phyloP scores from a whole-genome alignment of 2,329 filamentous ascomycete species.

The Cercospora sojina region DNA sequence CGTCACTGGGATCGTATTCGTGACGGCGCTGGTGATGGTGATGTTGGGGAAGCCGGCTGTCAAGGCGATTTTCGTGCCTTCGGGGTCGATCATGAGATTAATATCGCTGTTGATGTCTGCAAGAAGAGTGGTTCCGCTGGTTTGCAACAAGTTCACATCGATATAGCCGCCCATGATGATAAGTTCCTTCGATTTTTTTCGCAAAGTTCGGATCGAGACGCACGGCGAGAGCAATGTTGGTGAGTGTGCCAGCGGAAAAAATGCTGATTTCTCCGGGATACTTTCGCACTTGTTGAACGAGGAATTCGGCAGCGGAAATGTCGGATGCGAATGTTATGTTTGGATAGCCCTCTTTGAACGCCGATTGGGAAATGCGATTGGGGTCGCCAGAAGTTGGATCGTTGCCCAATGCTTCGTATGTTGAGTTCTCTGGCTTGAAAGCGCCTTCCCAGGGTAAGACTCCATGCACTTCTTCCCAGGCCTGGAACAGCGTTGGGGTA shows the following conservation, averaged over 20 bases:
- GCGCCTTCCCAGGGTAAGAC: slow-evolving; percentile 49
- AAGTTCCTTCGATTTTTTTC: slow-evolving; percentile 47
- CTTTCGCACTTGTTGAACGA: slow-evolving; percentile 48
- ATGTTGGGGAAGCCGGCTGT: slow-evolving; percentile 50
- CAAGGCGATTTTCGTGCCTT: slow-evolving; percentile 52
- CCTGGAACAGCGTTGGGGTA: slow-evolving; percentile 44
- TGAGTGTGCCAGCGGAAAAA: slow-evolving; percentile 49
- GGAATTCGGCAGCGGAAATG: slow-evolving; percentile 47
- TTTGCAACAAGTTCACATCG: slow-evolving; percentile 41
- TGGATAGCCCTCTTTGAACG: slow-evolving; percentile 50
- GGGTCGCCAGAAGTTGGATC: slow-evolving; percentile 51
- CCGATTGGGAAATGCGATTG: slow-evolving; percentile 41
- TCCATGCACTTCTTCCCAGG: slow-evolving; percentile 49
- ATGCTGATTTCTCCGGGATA: slow-evolving; percentile 54
- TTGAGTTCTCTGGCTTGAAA: slow-evolving; percentile 47
- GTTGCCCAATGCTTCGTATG: slow-evolving; percentile 44
- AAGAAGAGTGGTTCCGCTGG: slow-evolving; percentile 31
- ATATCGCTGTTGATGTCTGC: slow-evolving; percentile 41
- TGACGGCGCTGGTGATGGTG: slow-evolving; percentile 48
- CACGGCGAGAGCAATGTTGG: slow-evolving; percentile 51
- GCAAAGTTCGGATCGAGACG: slow-evolving; percentile 51
- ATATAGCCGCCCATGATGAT: slow-evolving; percentile 55
- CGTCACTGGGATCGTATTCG: slow-evolving; percentile 49
- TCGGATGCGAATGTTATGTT: slow-evolving; percentile 44
- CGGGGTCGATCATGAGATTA: slow-evolving; percentile 54